These are phyloP conservation scores for Sporothrix inflata DNA, from an alignment of 2,329 filamentous ascomycete species.

Conservation along the genomic window DNA sequence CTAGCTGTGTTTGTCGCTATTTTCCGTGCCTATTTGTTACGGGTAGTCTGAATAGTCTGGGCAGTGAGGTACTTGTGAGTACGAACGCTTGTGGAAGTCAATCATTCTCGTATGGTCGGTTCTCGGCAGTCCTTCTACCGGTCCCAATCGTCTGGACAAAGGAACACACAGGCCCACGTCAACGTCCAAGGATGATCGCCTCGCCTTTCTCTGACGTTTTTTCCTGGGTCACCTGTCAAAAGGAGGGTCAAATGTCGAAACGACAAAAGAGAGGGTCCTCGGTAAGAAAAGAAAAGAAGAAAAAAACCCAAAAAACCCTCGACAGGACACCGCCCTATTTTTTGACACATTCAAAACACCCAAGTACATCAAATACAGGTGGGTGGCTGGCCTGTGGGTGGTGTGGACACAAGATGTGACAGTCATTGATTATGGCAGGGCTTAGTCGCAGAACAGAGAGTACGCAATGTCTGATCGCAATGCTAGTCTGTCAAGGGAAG, in stretches of 20 bases:
- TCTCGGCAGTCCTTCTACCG: background rate
- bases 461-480: too few relatives aligned
- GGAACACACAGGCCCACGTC: background rate
- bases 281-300: background rate
- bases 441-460: too few relatives aligned
- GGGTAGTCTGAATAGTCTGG: background rate
- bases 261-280: background rate
- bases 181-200: background rate
- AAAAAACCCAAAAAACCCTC: background rate
- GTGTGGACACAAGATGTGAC: too few relatives aligned
- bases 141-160: background rate
- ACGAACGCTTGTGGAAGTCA: background rate
- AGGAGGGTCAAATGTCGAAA: background rate
- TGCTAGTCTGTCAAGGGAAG: too few relatives aligned
- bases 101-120: background rate
- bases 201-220: background rate
- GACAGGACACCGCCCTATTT: too few relatives aligned
- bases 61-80: background rate
- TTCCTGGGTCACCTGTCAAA: background rate
- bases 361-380: background rate
- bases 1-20: conserved; percentile 4
- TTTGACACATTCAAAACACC: background rate
- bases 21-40: background rate
- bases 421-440: too few relatives aligned
- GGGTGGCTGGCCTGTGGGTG: too few relatives aligned